These are phyloP conservation scores for Phytophthora uliginosa DNA, from an alignment of 352 stramenopile species.

Conservation along the genomic window DNA sequence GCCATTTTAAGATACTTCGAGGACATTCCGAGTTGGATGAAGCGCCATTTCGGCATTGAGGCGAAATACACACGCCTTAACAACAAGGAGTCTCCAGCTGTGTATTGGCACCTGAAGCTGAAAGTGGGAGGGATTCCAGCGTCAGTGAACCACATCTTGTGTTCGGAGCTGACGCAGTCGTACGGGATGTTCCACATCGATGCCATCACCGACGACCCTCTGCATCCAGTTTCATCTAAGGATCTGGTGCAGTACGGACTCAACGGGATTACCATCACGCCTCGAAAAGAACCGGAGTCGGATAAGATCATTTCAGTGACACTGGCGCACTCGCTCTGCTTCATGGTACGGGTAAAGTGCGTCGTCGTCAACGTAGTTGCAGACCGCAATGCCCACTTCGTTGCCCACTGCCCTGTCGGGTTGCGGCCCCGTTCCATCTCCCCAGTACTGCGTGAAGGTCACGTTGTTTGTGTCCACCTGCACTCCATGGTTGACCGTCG, in stretches of 20 bases:
- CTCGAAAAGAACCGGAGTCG: constrained; percentile 10
- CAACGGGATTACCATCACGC: constrained; percentile 22
- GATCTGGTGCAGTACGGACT: constrained; percentile 18
- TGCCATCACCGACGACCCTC: constrained; percentile 32
- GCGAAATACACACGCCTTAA: constrained; percentile 29
- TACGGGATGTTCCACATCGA: constrained; percentile 45
- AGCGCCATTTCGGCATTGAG: constrained; percentile 37
- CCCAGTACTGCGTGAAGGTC: constrained; percentile 44
- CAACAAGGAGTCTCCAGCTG: constrained; percentile 17
- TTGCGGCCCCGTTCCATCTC: constrained; percentile 25
- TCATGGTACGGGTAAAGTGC: constrained; percentile 56
- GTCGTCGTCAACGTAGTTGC: constrained; percentile 61
- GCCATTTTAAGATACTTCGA: constrained; percentile 34
- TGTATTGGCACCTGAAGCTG: constrained; percentile 34
- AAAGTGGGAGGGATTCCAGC: constrained; percentile 20
- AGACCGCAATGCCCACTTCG: constrained; percentile 44
- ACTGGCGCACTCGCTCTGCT: constrained; percentile 41
- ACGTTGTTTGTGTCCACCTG: constrained; percentile 54
- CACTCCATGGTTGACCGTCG: constrained; percentile 27
- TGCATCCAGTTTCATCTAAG: constrained; percentile 17
- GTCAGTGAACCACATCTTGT: constrained; percentile 40
- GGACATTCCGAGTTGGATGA: constrained; percentile 33
- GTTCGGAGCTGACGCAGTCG: constrained; percentile 26
- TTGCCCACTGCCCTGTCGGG: constrained; percentile 18
- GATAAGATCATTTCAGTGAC: constrained; percentile 10